Evolutionary conservation across 306 rosid species (phyloP), one percentile per base, ranked within the genome.

Genomic region (Lithocarpus polystachyus): DNA sequence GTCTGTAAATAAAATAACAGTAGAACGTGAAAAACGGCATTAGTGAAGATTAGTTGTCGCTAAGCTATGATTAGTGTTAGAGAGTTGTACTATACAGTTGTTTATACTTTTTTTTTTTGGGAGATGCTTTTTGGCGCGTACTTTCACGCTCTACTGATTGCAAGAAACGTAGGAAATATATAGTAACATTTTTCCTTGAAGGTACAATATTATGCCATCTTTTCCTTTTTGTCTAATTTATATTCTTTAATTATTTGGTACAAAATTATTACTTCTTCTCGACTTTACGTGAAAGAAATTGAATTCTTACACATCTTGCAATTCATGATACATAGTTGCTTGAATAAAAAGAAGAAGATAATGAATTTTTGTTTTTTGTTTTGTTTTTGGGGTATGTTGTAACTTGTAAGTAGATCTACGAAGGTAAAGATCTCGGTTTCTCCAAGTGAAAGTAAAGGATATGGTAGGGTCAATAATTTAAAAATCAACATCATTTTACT

Each of bases 1-100:
- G 60, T 70, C 82, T 86, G 86, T 45, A 85, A 51, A 85, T 76
- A 79, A 31, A 79, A 85, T 86, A 90, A 85, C 73, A 6, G 82
- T 75, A 84, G 87, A 31, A 75, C 76, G 79, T 31, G 73, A 53
- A 73, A 71, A 77, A 68, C 70, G 84, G 75, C 79, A 80, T 82
- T 67, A 57, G 80, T 28, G 12, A 70, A 35, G 72, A 40, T 69
- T 68, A 67, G 56, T 43, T 24, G 72, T 37, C 72, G 23, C 72
- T 28, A 74, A 53, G 56, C n/a, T 65, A 61, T 31, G 59, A 9
- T 23, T 73, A 55, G 62, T 13, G 62, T 13, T 45, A 69, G 75
- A 72, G 74, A 48, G 53, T 48, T 85, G 84, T 83, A 81, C 9
- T 67, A 56, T 81, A 79, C 71, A 48, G 23, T 24, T 43, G 68